These are phyloP conservation scores for Coelastrella sp. DNA, from an alignment of 139 green algal genomes.

Conservation along the genomic window DNA sequence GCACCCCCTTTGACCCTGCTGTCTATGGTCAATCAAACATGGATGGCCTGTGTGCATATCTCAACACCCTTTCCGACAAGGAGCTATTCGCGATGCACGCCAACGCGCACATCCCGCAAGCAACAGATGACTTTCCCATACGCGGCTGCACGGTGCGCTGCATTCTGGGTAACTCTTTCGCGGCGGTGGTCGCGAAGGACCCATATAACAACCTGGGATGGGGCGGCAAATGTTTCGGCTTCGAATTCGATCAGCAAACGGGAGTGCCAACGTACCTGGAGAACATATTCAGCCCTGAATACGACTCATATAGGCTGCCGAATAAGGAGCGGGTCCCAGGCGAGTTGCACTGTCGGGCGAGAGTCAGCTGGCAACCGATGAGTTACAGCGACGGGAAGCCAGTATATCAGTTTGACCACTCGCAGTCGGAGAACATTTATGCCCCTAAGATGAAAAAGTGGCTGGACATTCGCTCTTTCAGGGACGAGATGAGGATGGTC, in stretches of 20 bases:
- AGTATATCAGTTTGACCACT: not conserved
- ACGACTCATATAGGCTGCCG: not conserved
- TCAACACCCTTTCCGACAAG: constrained; percentile 5
- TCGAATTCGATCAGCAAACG: not conserved
- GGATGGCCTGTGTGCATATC: not conserved
- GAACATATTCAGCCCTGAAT: not conserved
- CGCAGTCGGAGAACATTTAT: not conserved
- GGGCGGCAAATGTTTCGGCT: constrained; percentile 18
- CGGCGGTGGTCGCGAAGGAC: not conserved
- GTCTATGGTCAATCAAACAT: not conserved
- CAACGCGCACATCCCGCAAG: not conserved
- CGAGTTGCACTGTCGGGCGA: not conserved
- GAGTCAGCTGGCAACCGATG: not conserved
- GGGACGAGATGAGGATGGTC: constrained; percentile 15
- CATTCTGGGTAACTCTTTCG: not conserved
- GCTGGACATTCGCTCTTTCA: not conserved
- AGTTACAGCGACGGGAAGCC: not conserved
- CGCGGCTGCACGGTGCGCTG: not conserved
- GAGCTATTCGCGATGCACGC: not conserved
- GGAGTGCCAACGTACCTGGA: not conserved
- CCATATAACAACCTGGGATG: constrained; percentile 14
- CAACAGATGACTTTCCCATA: not conserved
- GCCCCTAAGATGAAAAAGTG: not conserved
- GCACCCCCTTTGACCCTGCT: not conserved
- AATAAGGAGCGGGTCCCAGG: not conserved